Evolutionary conservation across 176 grass and related monocot species (phyloP), one percentile per base, ranked within the genome.

Genomic region (Bothriochloa decipiens): DNA sequence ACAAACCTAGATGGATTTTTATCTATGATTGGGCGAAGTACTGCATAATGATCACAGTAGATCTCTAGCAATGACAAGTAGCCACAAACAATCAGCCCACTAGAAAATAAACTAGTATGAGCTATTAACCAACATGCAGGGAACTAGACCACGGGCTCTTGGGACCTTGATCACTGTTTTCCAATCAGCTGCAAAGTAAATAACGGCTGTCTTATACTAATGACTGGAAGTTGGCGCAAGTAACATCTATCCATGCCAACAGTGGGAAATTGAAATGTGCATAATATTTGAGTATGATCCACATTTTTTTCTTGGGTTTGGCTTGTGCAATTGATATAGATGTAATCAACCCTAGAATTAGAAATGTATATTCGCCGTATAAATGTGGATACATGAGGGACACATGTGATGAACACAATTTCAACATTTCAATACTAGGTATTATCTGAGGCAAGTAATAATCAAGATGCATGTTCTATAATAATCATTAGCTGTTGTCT

Each of bases 401-500:
- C 47, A 61, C 12, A 41, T 29, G n/a, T 84, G 37, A 47, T 41
- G 58, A 75, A 60, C 6, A 13, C 20, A 75, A 36, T 29, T 7
- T 78, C 55, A 79, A 62, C 25, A 62, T 28, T 69, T 70, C 50
- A 1, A 23, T 1, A 73, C 20, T 32, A 67, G 17, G 52, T 27
- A 58, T 41, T 47, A 26, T 70, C 69, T 70, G 53, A 64, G 53
- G 18, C 63, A 88, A 36, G 16, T 74, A 86, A 75, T 77, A 77
- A 77, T 65, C 41, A 58, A 84, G 4, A 49, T 47, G 46, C 36
- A 84, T 72, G 80, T 70, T 70, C 40, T 68, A 81, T 27, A 64
- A 75, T 57, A 87, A 84, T 81, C 81, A 91, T 77, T 27, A 91
- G 81, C 66, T 82, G 87, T 5, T 79, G 15, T 47, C 27, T 50